Evolutionary conservation across 768 basidiomycete species (phyloP).

Genomic region (Fibroporia radiculosa): DNA sequence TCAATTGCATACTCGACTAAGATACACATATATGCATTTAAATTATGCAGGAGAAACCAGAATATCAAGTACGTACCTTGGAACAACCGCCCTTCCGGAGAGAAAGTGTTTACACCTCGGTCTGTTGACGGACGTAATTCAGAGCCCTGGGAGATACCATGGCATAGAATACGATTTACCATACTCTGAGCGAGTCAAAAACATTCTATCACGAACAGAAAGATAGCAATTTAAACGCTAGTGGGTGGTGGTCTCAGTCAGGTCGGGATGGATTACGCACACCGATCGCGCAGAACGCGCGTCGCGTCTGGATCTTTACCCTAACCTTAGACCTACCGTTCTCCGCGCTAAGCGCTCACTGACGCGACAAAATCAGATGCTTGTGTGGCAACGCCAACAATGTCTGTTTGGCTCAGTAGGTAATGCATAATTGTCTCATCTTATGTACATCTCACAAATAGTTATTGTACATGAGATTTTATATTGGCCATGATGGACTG

Average conservation of each 20-base stretch:
- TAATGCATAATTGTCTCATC: no score
- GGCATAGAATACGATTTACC: no score
- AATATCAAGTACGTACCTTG: slow-evolving; percentile 56
- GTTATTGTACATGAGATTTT: no score
- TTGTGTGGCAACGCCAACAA: no score
- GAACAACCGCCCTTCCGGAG: slow-evolving; percentile 95
- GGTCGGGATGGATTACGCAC: slow-evolving; percentile 10
- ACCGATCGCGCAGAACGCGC: slow-evolving; percentile 10
- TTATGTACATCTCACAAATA: no score
- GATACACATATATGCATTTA: not conserved
- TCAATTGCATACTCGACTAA: slow-evolving; percentile 99
- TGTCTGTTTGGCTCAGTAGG: no score
- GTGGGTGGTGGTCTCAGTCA: not conserved
- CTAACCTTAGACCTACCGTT: slow-evolving; percentile 4
- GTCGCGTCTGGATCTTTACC: slow-evolving; percentile 10
- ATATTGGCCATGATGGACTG: no score
- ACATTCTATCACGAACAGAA: slow-evolving; percentile 41
- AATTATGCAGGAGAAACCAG: not conserved
- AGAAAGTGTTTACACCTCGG: slow-evolving; percentile 98
- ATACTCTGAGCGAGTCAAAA: slow-evolving; percentile 93
- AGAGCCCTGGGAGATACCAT: no score
- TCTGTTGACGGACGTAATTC: no score
- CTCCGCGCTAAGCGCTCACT: no score
- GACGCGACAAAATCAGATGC: no score
- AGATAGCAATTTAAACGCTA: no score